Base-by-base conservation (phyloP, 2,329 filamentous ascomycete genomes). In the Ilyonectria sp. region DNA sequence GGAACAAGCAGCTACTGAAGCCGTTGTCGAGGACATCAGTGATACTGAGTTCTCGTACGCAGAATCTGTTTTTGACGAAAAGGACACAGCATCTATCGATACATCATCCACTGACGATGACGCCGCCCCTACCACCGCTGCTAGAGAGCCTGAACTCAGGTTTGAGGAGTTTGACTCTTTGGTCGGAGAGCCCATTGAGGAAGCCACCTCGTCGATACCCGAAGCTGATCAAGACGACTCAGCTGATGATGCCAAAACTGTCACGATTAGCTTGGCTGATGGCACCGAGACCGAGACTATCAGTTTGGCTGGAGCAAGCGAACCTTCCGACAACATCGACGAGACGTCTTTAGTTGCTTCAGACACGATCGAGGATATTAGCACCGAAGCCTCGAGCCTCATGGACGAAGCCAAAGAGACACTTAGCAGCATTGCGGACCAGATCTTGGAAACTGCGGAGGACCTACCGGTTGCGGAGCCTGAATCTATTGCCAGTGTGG, bases 1-100 rank as follows among this genome's bases (percentile, higher is more conserved):
- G n/a, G n/a, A 37, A 53, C 50, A 53, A 13, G 44, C 53, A 19
- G 69, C 75, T 9, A 80, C 76, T 6, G 78, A 78, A 56, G 69
- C 62, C 56, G 50, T 9, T 17, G 9, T 21, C 35, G 67, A 68
- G 19, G 69, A 69, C 46, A 47, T 50, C 9, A 50, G 84, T 26
- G 76, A 81, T 59, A 73, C 35, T 6, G 63, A 63, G 33, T 35
- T 76, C 15, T 76, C 75, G 19, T 69, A 76, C 8, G 80, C 82
- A n/a, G 79, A 76, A 0, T 69, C 77, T n/a, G 35, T 61, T 2
- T 73, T 61, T 10, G 70, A 73, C 15, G 77, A 71, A 0, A 72
- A 73, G 4, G 62, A 61, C 19, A 61, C 53, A 9, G 67, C 63
- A 15, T 64, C 70, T 10, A 66, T 63, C n/a, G 68, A 71, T 2